Evolutionary conservation across 345 rosid species (phyloP), one percentile per base, ranked within the genome.

Genomic region (Sisymbrium irio): DNA sequence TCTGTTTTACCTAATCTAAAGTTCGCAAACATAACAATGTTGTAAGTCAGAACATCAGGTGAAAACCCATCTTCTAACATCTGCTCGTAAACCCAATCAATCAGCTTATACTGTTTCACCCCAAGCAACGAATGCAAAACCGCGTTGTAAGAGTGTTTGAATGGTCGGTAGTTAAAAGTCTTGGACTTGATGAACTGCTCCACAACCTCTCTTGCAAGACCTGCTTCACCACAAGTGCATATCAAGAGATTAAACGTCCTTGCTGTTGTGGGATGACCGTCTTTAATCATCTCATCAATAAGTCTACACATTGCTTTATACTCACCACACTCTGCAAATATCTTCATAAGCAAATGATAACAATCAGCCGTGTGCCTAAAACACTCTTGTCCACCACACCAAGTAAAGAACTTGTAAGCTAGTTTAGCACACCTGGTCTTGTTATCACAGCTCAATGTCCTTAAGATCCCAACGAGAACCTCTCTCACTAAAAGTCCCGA

Each of bases 261-360:
- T 10, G 97, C 96, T 2, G 99, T 89, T 8, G 85, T 82, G 13
- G 87, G 88, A 63, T 84, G 79, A 14, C 97, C 90, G 19, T 88
- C 89, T 75, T 87, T 86, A 17, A 81, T 78, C 99, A 92, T 95
- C 81, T 95, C 97, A 73, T 92, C 97, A 0, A 84, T 86, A 9
- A 92, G 77, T 71, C 93, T 86, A 82, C 96, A 87, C 93, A 95
- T 95, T 18, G 97, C 89, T 86, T 82, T 89, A 77, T 79, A 88
- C 80, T 89, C 97, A 25, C 85, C 91, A 55, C 93, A 86, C 7
- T 86, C 88, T 3, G 97, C 87, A 72, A 88, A 84, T 41, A 89
- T 86, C 80, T 89, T 87, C 97, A 95, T 88, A 68, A 92, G 84
- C 61, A 83, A 78, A 82, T 92, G 89, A 75, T 89, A 92, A 0